Evolutionary conservation across 2,329 filamentous ascomycete species (phyloP).

Genomic region (Talaromyces sp.): DNA sequence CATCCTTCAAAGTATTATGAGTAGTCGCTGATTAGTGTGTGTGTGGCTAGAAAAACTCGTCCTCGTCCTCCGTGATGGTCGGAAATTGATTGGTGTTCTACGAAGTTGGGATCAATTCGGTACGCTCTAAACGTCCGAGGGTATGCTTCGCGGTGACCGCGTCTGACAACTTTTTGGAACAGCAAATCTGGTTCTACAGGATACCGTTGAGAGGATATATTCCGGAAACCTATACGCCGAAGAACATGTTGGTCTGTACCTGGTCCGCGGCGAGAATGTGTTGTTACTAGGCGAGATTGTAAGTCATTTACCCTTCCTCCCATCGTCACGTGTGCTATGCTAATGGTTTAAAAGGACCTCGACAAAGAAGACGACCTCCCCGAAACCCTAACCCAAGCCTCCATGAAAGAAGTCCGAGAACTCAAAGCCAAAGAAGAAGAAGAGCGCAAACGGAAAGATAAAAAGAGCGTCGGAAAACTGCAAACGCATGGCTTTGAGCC

Average conservation of each 20-base stretch:
- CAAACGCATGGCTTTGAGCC: constrained; percentile 82
- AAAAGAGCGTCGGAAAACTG: constrained; percentile 68
- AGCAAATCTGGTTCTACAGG: constrained; percentile 95
- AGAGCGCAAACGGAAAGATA: constrained; percentile 70
- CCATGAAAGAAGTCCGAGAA: constrained; percentile 67
- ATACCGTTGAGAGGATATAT: constrained; percentile 86
- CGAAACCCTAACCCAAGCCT: constrained; percentile 63
- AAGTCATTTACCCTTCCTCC: constrained; percentile 26
- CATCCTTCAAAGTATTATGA: neutral
- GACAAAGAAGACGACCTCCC: constrained; percentile 91
- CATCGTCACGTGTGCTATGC: neutral
- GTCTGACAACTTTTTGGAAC: constrained; percentile 19
- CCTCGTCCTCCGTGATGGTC: constrained; percentile 84
- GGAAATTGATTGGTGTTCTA: constrained; percentile 88
- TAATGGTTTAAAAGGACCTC: constrained; percentile 60
- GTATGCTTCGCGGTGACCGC: neutral
- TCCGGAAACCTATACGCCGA: constrained; percentile 75
- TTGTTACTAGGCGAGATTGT: constrained; percentile 87
- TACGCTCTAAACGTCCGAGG: constrained; percentile 46
- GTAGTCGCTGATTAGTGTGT: neutral
- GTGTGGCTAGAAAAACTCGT: constrained; percentile 78
- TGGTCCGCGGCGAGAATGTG: constrained; percentile 97
- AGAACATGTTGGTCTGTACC: constrained; percentile 78
- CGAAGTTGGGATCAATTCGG: constrained; percentile 98
- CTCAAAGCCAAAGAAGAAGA: constrained; percentile 70